These are phyloP conservation scores for Tulasnella sp. DNA, from an alignment of 768 basidiomycete genomes.

Conservation along the genomic window DNA sequence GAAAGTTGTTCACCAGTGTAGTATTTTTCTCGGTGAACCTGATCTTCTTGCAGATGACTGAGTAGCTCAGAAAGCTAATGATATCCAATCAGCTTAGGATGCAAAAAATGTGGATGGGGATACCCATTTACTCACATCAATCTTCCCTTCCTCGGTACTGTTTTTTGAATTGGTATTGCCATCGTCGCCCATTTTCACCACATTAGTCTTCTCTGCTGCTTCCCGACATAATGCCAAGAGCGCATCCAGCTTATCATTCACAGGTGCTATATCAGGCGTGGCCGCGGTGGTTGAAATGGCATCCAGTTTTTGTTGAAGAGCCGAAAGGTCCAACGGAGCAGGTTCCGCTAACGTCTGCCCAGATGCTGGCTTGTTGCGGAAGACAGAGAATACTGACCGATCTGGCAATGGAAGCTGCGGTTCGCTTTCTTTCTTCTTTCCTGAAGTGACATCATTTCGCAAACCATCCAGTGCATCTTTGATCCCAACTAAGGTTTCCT, in stretches of 20 bases:
- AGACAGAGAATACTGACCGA: conserved; percentile 3
- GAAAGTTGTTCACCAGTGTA: conserved; percentile 4
- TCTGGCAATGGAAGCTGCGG: too few species aligned
- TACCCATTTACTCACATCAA: background rate
- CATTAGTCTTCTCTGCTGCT: background rate
- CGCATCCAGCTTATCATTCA: conserved; percentile 4
- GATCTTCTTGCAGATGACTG: conserved; percentile 6
- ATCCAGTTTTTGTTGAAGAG: conserved; percentile 4
- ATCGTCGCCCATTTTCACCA: background rate
- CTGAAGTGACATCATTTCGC: too few species aligned
- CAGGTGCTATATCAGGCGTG: background rate
- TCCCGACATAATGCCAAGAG: background rate
- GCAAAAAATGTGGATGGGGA: background rate
- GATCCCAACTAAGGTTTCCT: too few species aligned
- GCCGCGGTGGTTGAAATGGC: background rate
- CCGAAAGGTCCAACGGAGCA: conserved; percentile 3
- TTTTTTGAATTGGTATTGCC: background rate
- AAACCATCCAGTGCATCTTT: too few species aligned
- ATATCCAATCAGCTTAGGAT: background rate
- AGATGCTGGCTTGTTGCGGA: background rate
- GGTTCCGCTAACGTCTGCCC: background rate
- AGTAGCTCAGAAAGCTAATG: background rate
- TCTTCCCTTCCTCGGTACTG: background rate
- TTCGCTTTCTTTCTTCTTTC: too few species aligned
- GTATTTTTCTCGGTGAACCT: conserved; percentile 5